Percentiles rank a stretch among this genome's conserved stretches.
Conservation (phyloP, 1,284 basidiomycete species). For the Puccinia sorghi region DNA sequence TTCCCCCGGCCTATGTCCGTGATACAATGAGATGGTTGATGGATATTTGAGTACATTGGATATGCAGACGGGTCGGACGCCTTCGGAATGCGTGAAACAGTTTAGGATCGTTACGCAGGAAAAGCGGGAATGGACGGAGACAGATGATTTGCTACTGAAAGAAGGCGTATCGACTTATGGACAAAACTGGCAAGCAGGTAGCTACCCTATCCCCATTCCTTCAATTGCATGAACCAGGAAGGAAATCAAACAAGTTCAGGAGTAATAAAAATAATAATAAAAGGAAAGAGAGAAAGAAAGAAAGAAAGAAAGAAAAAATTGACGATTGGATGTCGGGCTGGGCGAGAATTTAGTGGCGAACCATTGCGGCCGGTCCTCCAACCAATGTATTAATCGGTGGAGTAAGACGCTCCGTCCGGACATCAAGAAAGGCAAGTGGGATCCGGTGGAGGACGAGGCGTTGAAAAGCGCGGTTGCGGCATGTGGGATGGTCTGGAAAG, state of each 20-base stretch:
- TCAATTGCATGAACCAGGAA: background rate
- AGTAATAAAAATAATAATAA: background rate
- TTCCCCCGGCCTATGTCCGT: background rate
- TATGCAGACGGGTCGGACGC: constrained; percentile 45
- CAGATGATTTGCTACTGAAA: constrained; percentile 53
- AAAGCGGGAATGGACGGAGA: constrained; percentile 50
- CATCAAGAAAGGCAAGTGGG: constrained; percentile 51
- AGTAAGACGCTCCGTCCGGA: constrained; percentile 50
- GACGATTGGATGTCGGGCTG: background rate
- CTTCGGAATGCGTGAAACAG: constrained; percentile 51
- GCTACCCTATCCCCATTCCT: background rate
- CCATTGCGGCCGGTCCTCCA: constrained; percentile 44
- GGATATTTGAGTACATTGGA: background rate
- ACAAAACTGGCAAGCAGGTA: constrained; percentile 54
- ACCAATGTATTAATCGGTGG: constrained; percentile 54
- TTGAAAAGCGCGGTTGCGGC: constrained; percentile 39
- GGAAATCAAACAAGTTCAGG: no score
- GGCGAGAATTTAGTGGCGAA: constrained; percentile 42
- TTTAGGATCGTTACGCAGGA: constrained; percentile 37
- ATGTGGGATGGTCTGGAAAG: constrained; percentile 46
- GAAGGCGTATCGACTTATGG: constrained; percentile 51
- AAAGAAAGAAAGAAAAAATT: background rate
- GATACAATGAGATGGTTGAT: background rate
- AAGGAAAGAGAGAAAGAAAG: background rate
- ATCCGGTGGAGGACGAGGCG: constrained; percentile 49